Conservation (phyloP, 23 red algal genomes). For the Gracilaria caudata region DNA sequence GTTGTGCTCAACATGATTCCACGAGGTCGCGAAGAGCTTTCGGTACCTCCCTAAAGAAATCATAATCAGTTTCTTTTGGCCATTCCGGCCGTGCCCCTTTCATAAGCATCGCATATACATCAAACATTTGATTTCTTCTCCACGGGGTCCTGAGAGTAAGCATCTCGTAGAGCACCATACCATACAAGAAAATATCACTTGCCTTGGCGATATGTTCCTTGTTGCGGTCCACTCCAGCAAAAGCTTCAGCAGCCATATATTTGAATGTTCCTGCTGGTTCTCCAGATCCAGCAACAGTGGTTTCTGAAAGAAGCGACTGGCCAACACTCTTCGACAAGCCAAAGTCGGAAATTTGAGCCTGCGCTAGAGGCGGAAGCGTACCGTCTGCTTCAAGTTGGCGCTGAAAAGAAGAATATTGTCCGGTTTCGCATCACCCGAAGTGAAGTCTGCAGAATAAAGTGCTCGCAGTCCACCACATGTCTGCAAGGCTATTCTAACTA, state of each 20-base stretch:
- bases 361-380: conserved; percentile 18
- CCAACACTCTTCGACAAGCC: conserved; percentile 32
- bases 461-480: conserved; percentile 50
- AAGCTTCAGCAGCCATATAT: conserved; percentile 80
- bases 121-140: conserved; percentile 36
- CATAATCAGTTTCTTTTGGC: conserved; percentile 48
- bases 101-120: conserved; percentile 3
- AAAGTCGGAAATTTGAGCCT: conserved; percentile 66
- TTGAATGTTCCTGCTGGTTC: conserved; percentile 73
- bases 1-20: conserved; percentile 48
- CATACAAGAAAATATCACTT: conserved; percentile 81
- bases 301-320: conserved; percentile 40
- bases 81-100: conserved; percentile 41
- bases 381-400: conserved; percentile 31
- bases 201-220: conserved; percentile 41
- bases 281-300: conserved; percentile 32
- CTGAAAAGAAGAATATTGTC: conserved; percentile 60
- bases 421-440: conserved; percentile 71
- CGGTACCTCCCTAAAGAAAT: conserved; percentile 28
- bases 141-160: conserved; percentile 60
- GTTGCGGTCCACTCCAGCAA: conserved; percentile 37
- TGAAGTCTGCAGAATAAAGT: conserved; percentile 43
- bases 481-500: conserved; percentile 58
- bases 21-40: conserved; percentile 31
- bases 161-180: conserved; percentile 95